Conservation (phyloP, 306 rosid genomes). For the Ziziphus jujuba region DNA sequence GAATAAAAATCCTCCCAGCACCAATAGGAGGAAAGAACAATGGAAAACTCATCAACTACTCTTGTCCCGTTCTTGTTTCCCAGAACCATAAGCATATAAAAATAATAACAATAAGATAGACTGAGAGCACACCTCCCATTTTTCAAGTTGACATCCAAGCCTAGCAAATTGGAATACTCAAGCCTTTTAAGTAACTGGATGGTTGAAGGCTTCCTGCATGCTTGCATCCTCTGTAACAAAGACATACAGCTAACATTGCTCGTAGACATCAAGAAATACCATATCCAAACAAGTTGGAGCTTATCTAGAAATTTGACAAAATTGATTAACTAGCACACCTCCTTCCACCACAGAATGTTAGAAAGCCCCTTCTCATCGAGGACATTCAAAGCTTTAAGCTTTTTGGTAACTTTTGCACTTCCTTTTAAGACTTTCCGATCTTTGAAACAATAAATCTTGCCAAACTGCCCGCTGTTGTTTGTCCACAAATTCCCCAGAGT, state of each 20-base stretch:
- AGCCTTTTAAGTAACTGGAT: constrained; percentile 70
- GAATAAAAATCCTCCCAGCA: neutral
- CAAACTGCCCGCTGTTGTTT: constrained; percentile 34
- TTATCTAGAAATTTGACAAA: constrained; percentile 13
- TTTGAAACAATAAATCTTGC: constrained; percentile 37
- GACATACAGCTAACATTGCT: constrained; percentile 11
- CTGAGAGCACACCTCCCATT: constrained; percentile 67
- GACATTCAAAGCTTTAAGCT: constrained; percentile 39
- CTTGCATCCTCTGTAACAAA: constrained; percentile 61
- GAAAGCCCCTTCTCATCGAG: constrained; percentile 68
- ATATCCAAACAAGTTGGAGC: neutral
- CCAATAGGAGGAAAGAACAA: neutral
- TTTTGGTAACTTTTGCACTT: constrained; percentile 55
- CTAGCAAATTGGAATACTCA: constrained; percentile 80
- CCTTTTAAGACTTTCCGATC: constrained; percentile 47
- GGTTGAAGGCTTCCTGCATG: constrained; percentile 75
- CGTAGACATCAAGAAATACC: constrained; percentile 17
- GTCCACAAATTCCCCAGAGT: constrained; percentile 16
- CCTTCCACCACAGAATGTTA: constrained; percentile 89
- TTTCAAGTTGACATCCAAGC: constrained; percentile 68
- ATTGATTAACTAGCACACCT: constrained; percentile 41
- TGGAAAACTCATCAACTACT: neutral
- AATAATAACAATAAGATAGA: constrained; percentile 10
- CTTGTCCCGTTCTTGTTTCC: constrained; percentile 2
- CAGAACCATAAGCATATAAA: neutral